Percentiles rank a stretch among this genome's conserved stretches.
These are phyloP conservation scores for Calonectria naviculata DNA, from an alignment of 2,329 filamentous ascomycete species.

Conservation along the genomic window DNA sequence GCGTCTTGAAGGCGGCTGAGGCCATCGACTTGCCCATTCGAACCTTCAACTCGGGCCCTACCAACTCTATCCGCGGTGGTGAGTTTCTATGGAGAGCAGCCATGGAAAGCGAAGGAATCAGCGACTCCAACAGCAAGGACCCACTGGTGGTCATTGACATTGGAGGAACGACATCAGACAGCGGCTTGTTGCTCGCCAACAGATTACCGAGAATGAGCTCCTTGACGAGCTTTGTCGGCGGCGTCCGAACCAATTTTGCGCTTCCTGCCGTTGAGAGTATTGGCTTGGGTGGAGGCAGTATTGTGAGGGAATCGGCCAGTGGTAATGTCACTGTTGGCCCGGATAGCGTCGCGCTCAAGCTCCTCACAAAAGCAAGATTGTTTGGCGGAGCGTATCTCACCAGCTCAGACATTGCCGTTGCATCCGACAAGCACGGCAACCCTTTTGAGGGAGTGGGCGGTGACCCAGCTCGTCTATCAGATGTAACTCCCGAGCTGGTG, in stretches of 20 bases:
- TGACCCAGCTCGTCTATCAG: neutral
- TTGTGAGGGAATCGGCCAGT: slow-evolving; percentile 45
- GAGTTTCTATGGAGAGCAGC: slow-evolving; percentile 54
- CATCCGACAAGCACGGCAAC: slow-evolving; percentile 53
- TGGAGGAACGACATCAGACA: slow-evolving; percentile 65
- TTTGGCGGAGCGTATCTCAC: slow-evolving; percentile 61
- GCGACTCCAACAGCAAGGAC: neutral
- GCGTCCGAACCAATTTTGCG: slow-evolving; percentile 21
- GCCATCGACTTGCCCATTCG: slow-evolving; percentile 58
- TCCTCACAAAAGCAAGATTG: slow-evolving; percentile 56
- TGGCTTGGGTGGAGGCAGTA: slow-evolving; percentile 53
- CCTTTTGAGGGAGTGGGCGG: slow-evolving; percentile 6
- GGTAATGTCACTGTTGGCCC: slow-evolving; percentile 56
- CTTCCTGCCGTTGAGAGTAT: slow-evolving; percentile 23
- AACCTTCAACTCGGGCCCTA: slow-evolving; percentile 61
- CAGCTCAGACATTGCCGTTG: slow-evolving; percentile 56
- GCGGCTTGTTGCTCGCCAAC: slow-evolving; percentile 55
- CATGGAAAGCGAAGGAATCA: slow-evolving; percentile 46
- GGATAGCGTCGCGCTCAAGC: slow-evolving; percentile 61
- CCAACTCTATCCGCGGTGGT: slow-evolving; percentile 62
- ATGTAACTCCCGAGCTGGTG: slow-evolving; percentile 42
- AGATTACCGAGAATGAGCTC: slow-evolving; percentile 19
- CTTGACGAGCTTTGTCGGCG: slow-evolving; percentile 12
- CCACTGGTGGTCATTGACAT: slow-evolving; percentile 60
- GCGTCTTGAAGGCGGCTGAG: slow-evolving; percentile 52